Evolutionary conservation across 257 asterid genomes (phyloP).

Genomic region (Scutellaria barbata): DNA sequence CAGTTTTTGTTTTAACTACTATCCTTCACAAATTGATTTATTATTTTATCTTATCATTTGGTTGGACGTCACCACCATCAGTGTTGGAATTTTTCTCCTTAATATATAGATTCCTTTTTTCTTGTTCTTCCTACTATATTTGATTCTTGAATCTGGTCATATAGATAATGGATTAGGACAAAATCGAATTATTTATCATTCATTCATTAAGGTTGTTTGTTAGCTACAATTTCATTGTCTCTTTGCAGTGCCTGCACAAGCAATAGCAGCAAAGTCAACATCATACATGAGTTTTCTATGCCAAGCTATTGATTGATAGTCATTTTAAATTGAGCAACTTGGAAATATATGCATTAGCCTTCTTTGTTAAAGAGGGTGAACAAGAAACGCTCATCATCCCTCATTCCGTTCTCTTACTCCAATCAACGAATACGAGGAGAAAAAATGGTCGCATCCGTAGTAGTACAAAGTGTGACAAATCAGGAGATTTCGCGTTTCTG

Average conservation of each 20-base stretch:
- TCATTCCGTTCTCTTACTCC: slow-evolving; percentile 28
- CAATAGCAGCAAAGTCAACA: slow-evolving; percentile 21
- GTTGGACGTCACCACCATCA: neutral
- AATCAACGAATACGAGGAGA: neutral
- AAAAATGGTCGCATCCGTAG: slow-evolving; percentile 19
- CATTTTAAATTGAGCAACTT: slow-evolving; percentile 2
- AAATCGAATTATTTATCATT: neutral
- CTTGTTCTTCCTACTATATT: neutral
- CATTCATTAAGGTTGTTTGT: slow-evolving; percentile 2
- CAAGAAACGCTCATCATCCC: no score
- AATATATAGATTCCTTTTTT: no score
- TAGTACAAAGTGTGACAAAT: slow-evolving; percentile 49
- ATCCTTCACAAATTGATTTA: neutral
- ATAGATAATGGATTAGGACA: neutral
- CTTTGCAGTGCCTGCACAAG: slow-evolving; percentile 1
- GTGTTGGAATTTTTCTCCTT: neutral
- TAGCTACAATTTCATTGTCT: neutral
- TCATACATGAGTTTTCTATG: neutral
- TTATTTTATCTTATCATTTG: neutral
- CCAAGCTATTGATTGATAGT: neutral
- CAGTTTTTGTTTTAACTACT: neutral
- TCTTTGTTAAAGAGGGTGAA: neutral
- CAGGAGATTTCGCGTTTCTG: slow-evolving; percentile 60
- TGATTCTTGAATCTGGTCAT: no score
- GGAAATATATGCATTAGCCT: neutral